Evolutionary conservation across 306 rosid species (phyloP).

Genomic region (Abrus pulchellus): DNA sequence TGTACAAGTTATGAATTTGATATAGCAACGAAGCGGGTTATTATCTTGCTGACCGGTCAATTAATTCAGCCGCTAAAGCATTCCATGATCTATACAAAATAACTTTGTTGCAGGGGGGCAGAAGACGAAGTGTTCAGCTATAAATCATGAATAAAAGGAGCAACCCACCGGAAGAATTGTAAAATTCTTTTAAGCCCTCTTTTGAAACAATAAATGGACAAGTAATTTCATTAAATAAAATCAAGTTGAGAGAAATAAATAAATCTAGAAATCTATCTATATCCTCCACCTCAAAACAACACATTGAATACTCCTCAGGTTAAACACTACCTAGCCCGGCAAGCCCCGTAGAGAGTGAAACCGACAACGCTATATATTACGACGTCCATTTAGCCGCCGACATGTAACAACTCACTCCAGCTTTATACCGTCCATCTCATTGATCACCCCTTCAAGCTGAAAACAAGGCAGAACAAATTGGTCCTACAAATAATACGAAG

Average conservation of each 20-base stretch:
- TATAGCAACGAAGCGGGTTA: not conserved
- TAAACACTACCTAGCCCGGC: constrained; percentile 38
- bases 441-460: constrained; percentile 91
- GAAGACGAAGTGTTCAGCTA: not conserved
- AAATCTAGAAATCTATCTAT: constrained; percentile 56
- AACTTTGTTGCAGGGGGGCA: not conserved
- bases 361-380: not conserved
- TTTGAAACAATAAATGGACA: constrained; percentile 34
- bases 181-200: constrained; percentile 33
- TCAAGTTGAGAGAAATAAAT: constrained; percentile 13
- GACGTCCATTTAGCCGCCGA: not conserved
- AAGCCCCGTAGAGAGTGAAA: constrained; percentile 28
- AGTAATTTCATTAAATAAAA: constrained; percentile 42
- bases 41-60: not conserved
- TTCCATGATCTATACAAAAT: not conserved
- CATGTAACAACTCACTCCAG: constrained; percentile 64
- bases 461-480: constrained; percentile 16
- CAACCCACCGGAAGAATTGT: constrained; percentile 2
- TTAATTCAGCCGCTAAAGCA: not conserved
- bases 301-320: not conserved
- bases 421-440: constrained; percentile 81
- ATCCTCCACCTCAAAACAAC: constrained; percentile 46
- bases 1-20: not conserved
- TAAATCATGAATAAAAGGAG: not conserved
- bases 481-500: not conserved